Evolutionary conservation across 805 yeast species (phyloP).

Genomic region (Candida krabiensis): DNA sequence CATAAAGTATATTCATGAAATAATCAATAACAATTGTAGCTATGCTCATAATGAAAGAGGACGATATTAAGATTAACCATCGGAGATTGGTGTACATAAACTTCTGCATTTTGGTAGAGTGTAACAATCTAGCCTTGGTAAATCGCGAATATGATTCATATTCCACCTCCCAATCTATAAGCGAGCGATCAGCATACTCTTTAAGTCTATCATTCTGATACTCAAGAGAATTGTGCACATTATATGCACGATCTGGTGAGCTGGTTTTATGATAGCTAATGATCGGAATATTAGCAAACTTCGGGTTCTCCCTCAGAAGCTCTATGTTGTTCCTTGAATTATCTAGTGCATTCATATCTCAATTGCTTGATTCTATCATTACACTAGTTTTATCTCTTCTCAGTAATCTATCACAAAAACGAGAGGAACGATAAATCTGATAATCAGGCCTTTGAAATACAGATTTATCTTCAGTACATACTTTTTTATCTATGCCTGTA

Average conservation of each 20-base stretch:
- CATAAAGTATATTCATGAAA: constrained; percentile 49
- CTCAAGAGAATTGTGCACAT: too few relatives aligned
- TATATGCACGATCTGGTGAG: background rate
- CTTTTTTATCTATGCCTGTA: too few relatives aligned
- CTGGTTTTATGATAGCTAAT: constrained; percentile 8
- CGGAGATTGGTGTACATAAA: constrained; percentile 30
- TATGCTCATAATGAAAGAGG: constrained; percentile 49
- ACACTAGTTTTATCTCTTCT: too few relatives aligned
- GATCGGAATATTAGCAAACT: constrained; percentile 17
- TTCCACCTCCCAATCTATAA: constrained; percentile 56
- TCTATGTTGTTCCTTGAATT: background rate
- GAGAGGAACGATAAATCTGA: too few relatives aligned
- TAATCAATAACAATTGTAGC: constrained; percentile 50
- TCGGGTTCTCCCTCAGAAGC: constrained; percentile 6
- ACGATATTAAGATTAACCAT: constrained; percentile 49
- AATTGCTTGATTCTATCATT: too few relatives aligned
- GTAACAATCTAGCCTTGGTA: constrained; percentile 7
- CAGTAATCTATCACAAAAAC: too few relatives aligned
- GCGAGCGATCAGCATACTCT: constrained; percentile 40
- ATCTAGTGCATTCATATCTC: background rate
- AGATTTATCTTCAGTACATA: too few relatives aligned
- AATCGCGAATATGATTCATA: constrained; percentile 23
- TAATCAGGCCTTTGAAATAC: too few relatives aligned
- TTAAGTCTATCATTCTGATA: constrained; percentile 4
- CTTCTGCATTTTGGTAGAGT: constrained; percentile 4